Evolutionary conservation across 2,329 filamentous ascomycete genomes (phyloP), one percentile per base, ranked within the genome.

Genomic region (Canariomyces notabilis): DNA sequence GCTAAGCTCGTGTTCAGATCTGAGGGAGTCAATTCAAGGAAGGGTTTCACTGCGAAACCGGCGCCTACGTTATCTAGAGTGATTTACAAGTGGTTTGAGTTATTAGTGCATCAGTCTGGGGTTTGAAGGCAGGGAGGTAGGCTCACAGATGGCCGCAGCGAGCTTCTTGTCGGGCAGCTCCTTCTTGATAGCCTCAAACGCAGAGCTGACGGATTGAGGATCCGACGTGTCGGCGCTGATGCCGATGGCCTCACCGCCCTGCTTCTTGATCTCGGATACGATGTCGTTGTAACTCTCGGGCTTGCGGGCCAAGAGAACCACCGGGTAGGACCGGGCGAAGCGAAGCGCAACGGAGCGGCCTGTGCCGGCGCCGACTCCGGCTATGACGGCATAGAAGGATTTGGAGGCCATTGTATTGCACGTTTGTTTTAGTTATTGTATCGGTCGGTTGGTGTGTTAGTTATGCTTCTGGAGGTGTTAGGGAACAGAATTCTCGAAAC

Each of bases 341-440:
- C 73, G 74, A 44, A 76, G 67, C 16, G 81, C 81, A 6, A 53
- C 59, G 38, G 60, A 57, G 20, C 60, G 61, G 42, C 61, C 57
- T 37, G 79, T 89, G 49, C 86, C 85, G 9, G 82, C 70, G n/a
- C 86, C 86, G 34, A 82, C 84, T 45, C 85, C 86, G 9, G 83
- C 83, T 48, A 89, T 67, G 50, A 89, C 69, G 41, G 83, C 80
- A 63, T 82, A 85, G 58, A 85, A 74, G 26, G 51, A 3, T 19
- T 64, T 66, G 50, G 64, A 61, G 6, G 61, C 50, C 58, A 63
- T 64, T 18, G 5, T 52, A 4, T 21, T 26, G 14, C 35, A n/a
- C 26, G 35, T n/a, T 41, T 32, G 11, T 32, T 22, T 22, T 31
- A 21, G n/a, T 29, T 14, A 2, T 6, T 14, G 4, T 14, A 29